phyloP scores from a whole-genome alignment of 2,329 filamentous ascomycete species.

The Dendryphion nanum region DNA sequence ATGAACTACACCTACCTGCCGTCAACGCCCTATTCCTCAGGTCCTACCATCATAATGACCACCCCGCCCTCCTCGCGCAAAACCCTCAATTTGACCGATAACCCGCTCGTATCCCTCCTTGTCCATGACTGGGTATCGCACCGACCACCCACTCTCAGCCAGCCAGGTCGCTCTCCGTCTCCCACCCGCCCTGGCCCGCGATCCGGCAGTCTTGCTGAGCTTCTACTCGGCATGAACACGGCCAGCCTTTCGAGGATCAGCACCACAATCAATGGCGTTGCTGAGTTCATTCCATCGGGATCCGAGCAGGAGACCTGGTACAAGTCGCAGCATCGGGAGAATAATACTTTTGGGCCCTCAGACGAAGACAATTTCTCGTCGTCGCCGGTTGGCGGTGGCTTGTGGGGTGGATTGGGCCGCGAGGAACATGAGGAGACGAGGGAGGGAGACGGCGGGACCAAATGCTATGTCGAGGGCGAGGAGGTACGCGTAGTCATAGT shows the following conservation, averaged over 20 bases:
- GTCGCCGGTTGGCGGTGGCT: constrained; percentile 35
- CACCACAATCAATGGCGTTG: constrained; percentile 89
- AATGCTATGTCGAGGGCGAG: constrained; percentile 74
- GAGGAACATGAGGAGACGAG: constrained; percentile 31
- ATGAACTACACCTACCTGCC: constrained; percentile 99
- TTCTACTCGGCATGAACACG: constrained; percentile 89
- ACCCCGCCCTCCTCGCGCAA: constrained; percentile 78
- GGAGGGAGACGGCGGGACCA: constrained; percentile 49
- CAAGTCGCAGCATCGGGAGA: constrained; percentile 78
- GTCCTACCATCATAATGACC: constrained; percentile 80
- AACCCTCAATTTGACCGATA: constrained; percentile 76
- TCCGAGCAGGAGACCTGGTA: constrained; percentile 84
- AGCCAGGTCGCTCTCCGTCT: constrained; percentile 55
- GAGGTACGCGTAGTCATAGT: constrained; percentile 88
- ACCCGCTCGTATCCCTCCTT: constrained; percentile 87
- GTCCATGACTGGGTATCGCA: constrained; percentile 98
- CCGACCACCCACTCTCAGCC: constrained; percentile 71
- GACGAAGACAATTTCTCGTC: constrained; percentile 27
- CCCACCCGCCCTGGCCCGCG: constrained; percentile 52
- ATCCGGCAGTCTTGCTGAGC: constrained; percentile 73
- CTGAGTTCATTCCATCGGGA: constrained; percentile 68
- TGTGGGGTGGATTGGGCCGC: constrained; percentile 45
- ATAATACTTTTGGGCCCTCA: constrained; percentile 74
- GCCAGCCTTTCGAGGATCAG: constrained; percentile 84
- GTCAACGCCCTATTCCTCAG: constrained; percentile 62